Conservation (phyloP, 257 asterid species). For the Euphrasia confusa region DNA sequence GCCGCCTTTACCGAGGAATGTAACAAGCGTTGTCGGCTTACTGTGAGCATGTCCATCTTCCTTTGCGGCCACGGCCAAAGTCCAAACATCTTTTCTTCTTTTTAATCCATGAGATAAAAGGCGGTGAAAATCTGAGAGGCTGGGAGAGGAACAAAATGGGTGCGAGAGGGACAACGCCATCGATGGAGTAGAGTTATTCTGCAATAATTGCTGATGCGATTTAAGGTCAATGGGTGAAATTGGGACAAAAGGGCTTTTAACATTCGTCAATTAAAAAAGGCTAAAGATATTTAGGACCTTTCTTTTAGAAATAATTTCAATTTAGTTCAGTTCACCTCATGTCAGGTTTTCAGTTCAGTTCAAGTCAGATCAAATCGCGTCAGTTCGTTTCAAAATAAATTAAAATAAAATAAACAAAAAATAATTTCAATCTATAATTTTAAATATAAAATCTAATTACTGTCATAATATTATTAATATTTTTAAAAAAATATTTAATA, state of each 20-base stretch:
- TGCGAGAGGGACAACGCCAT: slow-evolving; percentile 36
- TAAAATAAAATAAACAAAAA: too few species aligned
- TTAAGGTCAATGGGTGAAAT: neutral
- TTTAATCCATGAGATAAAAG: slow-evolving; percentile 21
- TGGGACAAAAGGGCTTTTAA: neutral
- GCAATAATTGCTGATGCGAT: slow-evolving; percentile 8
- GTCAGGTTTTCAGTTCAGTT: too few species aligned
- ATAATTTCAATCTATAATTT: too few species aligned
- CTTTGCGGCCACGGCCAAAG: slow-evolving; percentile 31
- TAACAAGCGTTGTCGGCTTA: slow-evolving; percentile 61
- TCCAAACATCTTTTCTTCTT: slow-evolving; percentile 30
- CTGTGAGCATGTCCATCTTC: slow-evolving; percentile 22
- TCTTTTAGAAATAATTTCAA: too few species aligned
- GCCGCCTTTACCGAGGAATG: slow-evolving; percentile 95
- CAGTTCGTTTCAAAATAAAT: too few species aligned
- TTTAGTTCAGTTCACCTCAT: too few species aligned
- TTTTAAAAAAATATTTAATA: too few species aligned
- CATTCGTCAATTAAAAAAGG: too few species aligned
- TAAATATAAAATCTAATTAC: too few species aligned
- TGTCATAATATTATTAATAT: too few species aligned
- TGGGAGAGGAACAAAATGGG: slow-evolving; percentile 16
- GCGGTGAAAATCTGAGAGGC: slow-evolving; percentile 22
- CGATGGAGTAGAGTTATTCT: neutral
- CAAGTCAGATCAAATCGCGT: too few species aligned
- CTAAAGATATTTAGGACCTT: too few species aligned